These are phyloP conservation scores for Camelina laxa DNA, from an alignment of 345 rosid genomes.

Conservation along the genomic window DNA sequence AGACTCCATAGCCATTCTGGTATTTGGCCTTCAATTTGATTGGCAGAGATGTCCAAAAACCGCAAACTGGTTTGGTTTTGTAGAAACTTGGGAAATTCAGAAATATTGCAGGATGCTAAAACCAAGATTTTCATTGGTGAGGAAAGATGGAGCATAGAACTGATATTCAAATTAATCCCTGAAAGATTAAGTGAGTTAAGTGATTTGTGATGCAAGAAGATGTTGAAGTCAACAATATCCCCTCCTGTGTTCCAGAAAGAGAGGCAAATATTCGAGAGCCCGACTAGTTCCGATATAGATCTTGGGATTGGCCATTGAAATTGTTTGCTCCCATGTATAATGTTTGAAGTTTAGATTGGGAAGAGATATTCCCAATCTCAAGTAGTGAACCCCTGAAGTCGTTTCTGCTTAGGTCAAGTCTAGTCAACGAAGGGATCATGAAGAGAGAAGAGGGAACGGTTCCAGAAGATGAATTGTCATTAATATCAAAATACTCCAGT, in stretches of 20 bases:
- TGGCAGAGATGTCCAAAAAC: slow-evolving; percentile 25
- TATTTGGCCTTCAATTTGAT: slow-evolving; percentile 35
- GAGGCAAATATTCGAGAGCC: background rate
- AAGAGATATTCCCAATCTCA: slow-evolving; percentile 10
- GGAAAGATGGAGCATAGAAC: slow-evolving; percentile 3
- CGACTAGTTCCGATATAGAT: slow-evolving; percentile 17
- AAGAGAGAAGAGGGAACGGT: slow-evolving; percentile 15
- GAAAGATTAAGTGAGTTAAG: background rate
- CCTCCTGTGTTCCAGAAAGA: background rate
- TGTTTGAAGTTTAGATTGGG: background rate
- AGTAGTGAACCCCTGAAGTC: slow-evolving; percentile 8
- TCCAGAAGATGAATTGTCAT: too few relatives aligned
- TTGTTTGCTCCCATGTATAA: too few relatives aligned
- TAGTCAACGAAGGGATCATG: background rate
- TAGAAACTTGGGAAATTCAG: slow-evolving; percentile 34
- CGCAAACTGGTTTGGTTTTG: background rate
- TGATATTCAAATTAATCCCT: slow-evolving; percentile 19
- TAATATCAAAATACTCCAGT: too few relatives aligned
- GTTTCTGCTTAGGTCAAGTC: background rate
- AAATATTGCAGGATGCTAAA: slow-evolving; percentile 25
- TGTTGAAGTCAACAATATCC: background rate
- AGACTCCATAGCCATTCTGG: slow-evolving; percentile 26
- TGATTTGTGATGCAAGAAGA: slow-evolving; percentile 26
- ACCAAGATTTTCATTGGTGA: background rate
- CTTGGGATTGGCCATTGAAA: too few relatives aligned